Evolutionary conservation across 192 early-diverging fungal genomes (phyloP).

Genomic region (Coemansia reversa): DNA sequence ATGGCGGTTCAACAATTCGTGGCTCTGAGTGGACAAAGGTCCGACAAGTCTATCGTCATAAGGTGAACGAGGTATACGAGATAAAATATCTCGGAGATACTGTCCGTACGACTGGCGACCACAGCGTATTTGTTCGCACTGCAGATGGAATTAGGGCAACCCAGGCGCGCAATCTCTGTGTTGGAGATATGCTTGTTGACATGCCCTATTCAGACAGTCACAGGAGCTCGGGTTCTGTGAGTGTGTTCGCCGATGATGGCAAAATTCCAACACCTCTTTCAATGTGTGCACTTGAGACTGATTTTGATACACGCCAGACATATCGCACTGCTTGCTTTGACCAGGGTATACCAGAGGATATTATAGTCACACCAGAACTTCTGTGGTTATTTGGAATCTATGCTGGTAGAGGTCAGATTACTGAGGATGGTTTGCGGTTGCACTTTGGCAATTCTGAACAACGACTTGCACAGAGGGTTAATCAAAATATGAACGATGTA

Average conservation of each 20-base stretch:
- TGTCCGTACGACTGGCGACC: slow-evolving; percentile 52
- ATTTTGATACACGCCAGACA: background rate
- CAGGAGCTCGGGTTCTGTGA: background rate
- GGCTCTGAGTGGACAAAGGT: slow-evolving; percentile 46
- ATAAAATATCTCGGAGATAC: slow-evolving; percentile 44
- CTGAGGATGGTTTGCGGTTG: slow-evolving; percentile 1
- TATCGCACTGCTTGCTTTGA: slow-evolving; percentile 17
- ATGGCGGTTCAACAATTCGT: slow-evolving; percentile 22
- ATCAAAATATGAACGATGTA: slow-evolving; percentile 1
- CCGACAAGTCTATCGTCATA: slow-evolving; percentile 52
- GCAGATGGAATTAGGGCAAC: slow-evolving; percentile 24
- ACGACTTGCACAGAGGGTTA: slow-evolving; percentile 4
- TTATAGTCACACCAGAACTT: slow-evolving; percentile 13
- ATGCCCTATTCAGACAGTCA: slow-evolving; percentile 24
- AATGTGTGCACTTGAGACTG: slow-evolving; percentile 16
- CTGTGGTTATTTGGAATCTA: slow-evolving; percentile 35
- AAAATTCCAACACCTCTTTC: slow-evolving; percentile 9
- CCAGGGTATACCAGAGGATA: slow-evolving; percentile 21
- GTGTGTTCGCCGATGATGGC: background rate
- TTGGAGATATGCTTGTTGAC: slow-evolving; percentile 47
- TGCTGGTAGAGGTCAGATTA: slow-evolving; percentile 9
- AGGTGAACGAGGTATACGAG: slow-evolving; percentile 48
- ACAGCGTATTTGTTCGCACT: slow-evolving; percentile 51
- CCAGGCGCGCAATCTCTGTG: slow-evolving; percentile 38
- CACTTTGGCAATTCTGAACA: slow-evolving; percentile 13